These are phyloP conservation scores for Vinca major DNA, from an alignment of 305 asterid genomes.

Conservation along the genomic window DNA sequence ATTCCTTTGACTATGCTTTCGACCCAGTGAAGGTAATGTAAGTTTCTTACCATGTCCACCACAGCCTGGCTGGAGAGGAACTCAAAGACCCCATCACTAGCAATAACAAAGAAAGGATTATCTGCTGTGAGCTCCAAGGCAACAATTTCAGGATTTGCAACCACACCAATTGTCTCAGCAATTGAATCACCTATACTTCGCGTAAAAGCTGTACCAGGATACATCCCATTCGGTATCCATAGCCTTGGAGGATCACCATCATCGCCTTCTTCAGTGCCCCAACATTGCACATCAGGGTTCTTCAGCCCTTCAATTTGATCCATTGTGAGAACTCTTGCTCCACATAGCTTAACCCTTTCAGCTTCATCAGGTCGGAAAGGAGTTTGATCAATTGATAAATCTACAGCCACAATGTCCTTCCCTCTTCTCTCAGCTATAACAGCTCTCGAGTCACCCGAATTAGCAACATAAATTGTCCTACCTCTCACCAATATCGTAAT, in stretches of 20 bases:
- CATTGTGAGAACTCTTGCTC: constrained; percentile 94
- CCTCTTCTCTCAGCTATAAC: constrained; percentile 72
- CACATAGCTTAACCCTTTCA: constrained; percentile 81
- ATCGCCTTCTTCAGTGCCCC: constrained; percentile 96
- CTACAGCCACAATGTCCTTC: constrained; percentile 65
- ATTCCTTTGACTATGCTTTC: background rate
- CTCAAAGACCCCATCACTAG: constrained; percentile 93
- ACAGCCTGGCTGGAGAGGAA: constrained; percentile 83
- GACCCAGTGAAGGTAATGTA: constrained; percentile 10
- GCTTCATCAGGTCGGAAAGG: constrained; percentile 82
- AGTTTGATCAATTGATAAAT: constrained; percentile 80
- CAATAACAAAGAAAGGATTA: constrained; percentile 73
- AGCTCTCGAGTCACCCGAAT: constrained; percentile 93
- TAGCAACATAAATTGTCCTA: constrained; percentile 65
- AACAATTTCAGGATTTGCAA: constrained; percentile 81
- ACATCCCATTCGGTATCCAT: constrained; percentile 98
- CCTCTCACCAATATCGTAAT: constrained; percentile 75
- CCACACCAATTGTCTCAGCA: constrained; percentile 92
- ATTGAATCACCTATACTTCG: constrained; percentile 94
- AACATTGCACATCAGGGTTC: constrained; percentile 69
- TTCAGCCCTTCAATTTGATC: constrained; percentile 98
- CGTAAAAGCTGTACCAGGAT: constrained; percentile 97
- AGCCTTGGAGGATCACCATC: constrained; percentile 98
- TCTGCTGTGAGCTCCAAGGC: constrained; percentile 63
- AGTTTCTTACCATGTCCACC: constrained; percentile 70